These are phyloP conservation scores for Thermochaetoides thermophila DNA, from an alignment of 495 filamentous ascomycete species.

Conservation along the genomic window DNA sequence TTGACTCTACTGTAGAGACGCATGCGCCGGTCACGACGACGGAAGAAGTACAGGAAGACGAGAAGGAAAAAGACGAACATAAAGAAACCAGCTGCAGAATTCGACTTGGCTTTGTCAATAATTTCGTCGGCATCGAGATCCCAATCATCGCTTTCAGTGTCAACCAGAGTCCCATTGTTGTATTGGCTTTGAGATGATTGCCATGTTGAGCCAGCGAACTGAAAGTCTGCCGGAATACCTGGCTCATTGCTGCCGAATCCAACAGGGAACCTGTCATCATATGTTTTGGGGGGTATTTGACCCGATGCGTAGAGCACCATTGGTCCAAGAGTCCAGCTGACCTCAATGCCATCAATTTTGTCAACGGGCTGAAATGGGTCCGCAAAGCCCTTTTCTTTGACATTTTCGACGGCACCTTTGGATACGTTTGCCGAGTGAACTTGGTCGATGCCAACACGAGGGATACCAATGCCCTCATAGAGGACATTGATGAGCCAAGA, in stretches of 20 bases:
- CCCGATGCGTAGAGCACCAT: conserved; percentile 95
- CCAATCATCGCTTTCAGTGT: conserved; percentile 50
- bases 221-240: conserved; percentile 60
- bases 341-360: conserved; percentile 81
- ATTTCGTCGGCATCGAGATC: conserved; percentile 42
- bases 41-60: conserved; percentile 42
- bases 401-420: conserved; percentile 52
- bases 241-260: conserved; percentile 75
- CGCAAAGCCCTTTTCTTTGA: conserved; percentile 65
- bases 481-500: conserved; percentile 95
- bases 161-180: conserved; percentile 17
- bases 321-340: conserved; percentile 97
- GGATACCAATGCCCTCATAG: conserved; percentile 89
- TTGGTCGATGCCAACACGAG: conserved; percentile 68
- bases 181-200: conserved; percentile 18
- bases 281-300: conserved; percentile 52
- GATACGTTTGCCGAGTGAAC: conserved; percentile 47
- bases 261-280: conserved; percentile 49
- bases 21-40: conserved; percentile 54
- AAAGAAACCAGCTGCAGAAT: conserved; percentile 64
- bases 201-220: conserved; percentile 58
- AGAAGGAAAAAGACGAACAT: conserved; percentile 50
- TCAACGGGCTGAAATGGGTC: conserved; percentile 87
- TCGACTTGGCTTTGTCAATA: conserved; percentile 49
- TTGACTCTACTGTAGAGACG: conserved; percentile 46